Evolutionary conservation across 2,329 filamentous ascomycete species (phyloP), one percentile per base, ranked within the genome.

Genomic region (Coniochaeta sp.): DNA sequence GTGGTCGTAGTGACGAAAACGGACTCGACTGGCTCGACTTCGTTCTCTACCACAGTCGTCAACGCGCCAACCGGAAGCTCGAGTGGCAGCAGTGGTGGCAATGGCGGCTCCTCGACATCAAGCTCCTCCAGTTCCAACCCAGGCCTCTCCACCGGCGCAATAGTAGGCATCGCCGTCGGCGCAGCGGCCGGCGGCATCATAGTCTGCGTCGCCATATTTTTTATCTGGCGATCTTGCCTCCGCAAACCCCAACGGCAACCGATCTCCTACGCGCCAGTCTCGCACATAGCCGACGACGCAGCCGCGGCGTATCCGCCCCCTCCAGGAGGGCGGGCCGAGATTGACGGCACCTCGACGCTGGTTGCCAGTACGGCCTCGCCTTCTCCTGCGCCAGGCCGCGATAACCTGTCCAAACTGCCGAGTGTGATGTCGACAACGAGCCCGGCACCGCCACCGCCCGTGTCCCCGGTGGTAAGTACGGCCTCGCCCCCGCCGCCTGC

Each of bases 111-210:
- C 22, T 54, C n/a, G n/a, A n/a, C 50, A 33, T 54, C 50, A 28
- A 19, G 22, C 28, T 54, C 50, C 5, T 44, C 52, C 58, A 36
- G 22, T 22, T 44, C 36, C 17, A 43, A 22, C n/a, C 34, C 58
- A 8, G 57, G 59, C 22, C 60, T 65, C 34, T 59, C 62, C 56
- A 62, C 59, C 17, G 64, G 64, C 33, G 60, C 60, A 22, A 64
- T 64, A 52, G 61, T 47, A 6, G 61, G 63, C 57, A 62, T 62
- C 24, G 63, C 63, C n/a, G 44, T 64, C 12, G 63, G 63, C 22
- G 60, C 60, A 1, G 63, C 60, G 3, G 58, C 6, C 17, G 63
- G 61, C 28, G 61, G 60, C 24, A 40, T 62, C 4, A 24, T 62
- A 12, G 16, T 62, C 14, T 60, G 63, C 40, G 61, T 58, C 22